Evolutionary conservation across 352 stramenopile species (phyloP).

Genomic region (Bremia lactucae): DNA sequence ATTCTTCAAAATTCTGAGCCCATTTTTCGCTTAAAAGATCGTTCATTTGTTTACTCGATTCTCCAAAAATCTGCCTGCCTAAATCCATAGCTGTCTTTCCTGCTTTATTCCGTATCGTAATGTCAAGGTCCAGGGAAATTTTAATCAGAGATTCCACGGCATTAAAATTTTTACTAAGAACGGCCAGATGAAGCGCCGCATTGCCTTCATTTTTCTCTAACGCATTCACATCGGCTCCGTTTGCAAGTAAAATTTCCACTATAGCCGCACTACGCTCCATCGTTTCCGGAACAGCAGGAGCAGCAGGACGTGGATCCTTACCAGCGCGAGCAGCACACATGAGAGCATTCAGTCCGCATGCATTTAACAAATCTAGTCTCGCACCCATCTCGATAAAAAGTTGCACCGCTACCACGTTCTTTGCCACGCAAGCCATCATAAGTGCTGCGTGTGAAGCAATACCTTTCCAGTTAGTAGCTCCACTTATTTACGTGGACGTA

Average conservation of each 20-base stretch:
- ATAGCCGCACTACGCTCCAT: conserved; percentile 38
- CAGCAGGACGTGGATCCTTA: conserved; percentile 19
- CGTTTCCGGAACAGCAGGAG: conserved; percentile 19
- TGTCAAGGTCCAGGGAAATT: conserved; percentile 11
- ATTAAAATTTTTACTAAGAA: conserved; percentile 45
- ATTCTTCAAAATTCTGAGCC: conserved; percentile 12
- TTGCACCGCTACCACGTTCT: conserved; percentile 45
- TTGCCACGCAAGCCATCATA: conserved; percentile 81
- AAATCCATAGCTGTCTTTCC: conserved; percentile 28
- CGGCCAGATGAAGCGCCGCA: conserved; percentile 63
- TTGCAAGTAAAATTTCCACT: conserved; percentile 34
- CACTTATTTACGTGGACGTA: no score
- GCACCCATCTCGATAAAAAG: conserved; percentile 36
- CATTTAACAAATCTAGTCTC: conserved; percentile 30
- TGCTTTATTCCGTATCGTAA: conserved; percentile 25
- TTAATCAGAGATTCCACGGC: conserved; percentile 29
- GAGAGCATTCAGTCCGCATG: conserved; percentile 54
- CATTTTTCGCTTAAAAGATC: conserved; percentile 17
- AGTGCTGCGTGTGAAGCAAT: no score
- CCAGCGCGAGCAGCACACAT: conserved; percentile 63
- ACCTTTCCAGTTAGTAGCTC: no score
- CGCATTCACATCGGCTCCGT: conserved; percentile 32
- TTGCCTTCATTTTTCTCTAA: conserved; percentile 35
- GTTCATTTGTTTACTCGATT: conserved; percentile 16
- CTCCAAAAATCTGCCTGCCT: conserved; percentile 17